A percentile compares a stretch with the other conserved stretches of the same genome.
These are phyloP conservation scores for Lachnellula subtilissima DNA, from an alignment of 2,329 filamentous ascomycete genomes.

Conservation along the genomic window DNA sequence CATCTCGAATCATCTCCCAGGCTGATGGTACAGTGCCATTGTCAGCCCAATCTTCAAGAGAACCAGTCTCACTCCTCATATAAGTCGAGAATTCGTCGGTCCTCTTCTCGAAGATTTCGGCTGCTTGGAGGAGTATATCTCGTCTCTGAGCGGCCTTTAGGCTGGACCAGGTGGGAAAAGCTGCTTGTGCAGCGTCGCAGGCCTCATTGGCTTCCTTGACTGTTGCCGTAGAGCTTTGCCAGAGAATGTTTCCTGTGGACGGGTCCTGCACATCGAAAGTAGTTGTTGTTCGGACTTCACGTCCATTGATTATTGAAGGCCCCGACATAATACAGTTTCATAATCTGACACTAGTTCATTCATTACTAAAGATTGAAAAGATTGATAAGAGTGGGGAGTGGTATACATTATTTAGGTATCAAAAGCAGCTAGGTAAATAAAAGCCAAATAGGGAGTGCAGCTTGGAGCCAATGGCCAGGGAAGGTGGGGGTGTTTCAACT, in stretches of 20 bases:
- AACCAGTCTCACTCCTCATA: background rate
- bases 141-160: conserved; percentile 60
- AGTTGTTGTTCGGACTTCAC: background rate
- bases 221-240: background rate
- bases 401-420: too few relatives aligned
- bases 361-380: too few relatives aligned
- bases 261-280: background rate
- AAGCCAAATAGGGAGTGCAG: too few relatives aligned
- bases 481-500: too few relatives aligned
- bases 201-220: conserved; percentile 34
- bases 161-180: conserved; percentile 62
- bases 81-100: background rate
- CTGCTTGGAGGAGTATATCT: conserved; percentile 60
- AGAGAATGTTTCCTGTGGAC: background rate
- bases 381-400: too few relatives aligned
- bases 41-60: background rate
- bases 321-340: too few relatives aligned
- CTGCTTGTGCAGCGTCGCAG: conserved; percentile 60
- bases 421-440: too few relatives aligned
- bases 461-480: too few relatives aligned
- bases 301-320: background rate
- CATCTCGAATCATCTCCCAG: conserved; percentile 37
- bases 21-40: background rate
- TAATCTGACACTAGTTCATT: too few relatives aligned
- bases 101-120: conserved; percentile 44